Base-by-base conservation (phyloP, 31 red algal genomes). In the Endocladia muricata region DNA sequence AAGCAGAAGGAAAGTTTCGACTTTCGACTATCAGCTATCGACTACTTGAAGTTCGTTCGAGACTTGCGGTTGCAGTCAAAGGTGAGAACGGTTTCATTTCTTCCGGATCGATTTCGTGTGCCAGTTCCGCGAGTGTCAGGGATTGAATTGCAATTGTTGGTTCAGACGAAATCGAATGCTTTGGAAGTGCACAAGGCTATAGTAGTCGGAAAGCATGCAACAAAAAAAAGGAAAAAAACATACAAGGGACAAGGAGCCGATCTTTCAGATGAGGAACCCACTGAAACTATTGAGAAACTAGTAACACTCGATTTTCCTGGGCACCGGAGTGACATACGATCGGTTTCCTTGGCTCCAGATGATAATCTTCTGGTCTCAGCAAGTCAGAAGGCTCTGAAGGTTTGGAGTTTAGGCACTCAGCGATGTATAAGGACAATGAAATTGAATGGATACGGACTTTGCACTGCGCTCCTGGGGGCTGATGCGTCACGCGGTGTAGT, bases 401-500 rank as follows among this genome's bases (percentile, higher is more conserved):
- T 49, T 8, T 49, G 44, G 44, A 49, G 19, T 19, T 13, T 49
- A 8, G 44, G 19, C 44, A 49, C 44, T 8, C 44, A 49, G 44
- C 44, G 44, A 8, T 49, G 44, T 19, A 49, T 49, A 8, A 8
- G 44, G 11, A 49, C 44, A 8, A 49, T 49, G 11, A 49, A 49
- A 49, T 13, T 13, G 8, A 19, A 49, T 19, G 19, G 19, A 19
- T 49, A 49, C 19, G 44, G 11, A 49, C 19, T 49, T 8, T 49
- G 44, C 44, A 49, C 11, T 19, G 44, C 44, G 11, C 87, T 91
- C 74, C 30, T 99, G 39, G 75, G 86, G 15, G 87, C 81, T 28
- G 84, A 94, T 37, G 82, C 73, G 5, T 30, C 65, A 21, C 70
- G 74, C 38, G 91, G 70, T n/a, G 85, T 66, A 5, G 91, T 96